These are phyloP conservation scores for Fusarium torulosum DNA, from an alignment of 2,329 filamentous ascomycete species.

Conservation along the genomic window DNA sequence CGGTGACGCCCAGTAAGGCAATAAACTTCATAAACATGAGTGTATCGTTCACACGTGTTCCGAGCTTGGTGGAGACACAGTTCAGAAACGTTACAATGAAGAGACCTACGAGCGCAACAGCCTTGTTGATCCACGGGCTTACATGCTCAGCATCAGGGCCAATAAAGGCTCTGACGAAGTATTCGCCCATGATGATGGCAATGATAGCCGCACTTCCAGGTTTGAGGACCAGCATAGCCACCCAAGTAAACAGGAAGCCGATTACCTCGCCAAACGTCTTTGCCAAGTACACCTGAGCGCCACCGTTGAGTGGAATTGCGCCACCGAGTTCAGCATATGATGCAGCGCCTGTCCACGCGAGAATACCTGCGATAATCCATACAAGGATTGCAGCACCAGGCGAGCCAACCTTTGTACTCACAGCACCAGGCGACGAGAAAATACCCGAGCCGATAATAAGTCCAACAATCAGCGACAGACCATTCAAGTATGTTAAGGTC, in stretches of 20 bases:
- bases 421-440: constrained; percentile 93
- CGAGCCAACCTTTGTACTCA: constrained; percentile 91
- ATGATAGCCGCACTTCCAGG: constrained; percentile 95
- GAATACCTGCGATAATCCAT: constrained; percentile 89
- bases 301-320: constrained; percentile 94
- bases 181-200: constrained; percentile 97
- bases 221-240: constrained; percentile 92
- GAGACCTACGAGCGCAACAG: constrained; percentile 82
- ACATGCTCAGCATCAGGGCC: constrained; percentile 86
- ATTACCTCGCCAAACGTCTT: constrained; percentile 96
- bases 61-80: constrained; percentile 89
- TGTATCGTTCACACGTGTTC: constrained; percentile 86
- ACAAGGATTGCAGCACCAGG: constrained; percentile 91
- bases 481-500: constrained; percentile 94
- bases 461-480: constrained; percentile 89
- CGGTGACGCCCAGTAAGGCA: constrained; percentile 85
- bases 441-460: constrained; percentile 97
- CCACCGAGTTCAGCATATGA: constrained; percentile 97
- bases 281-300: constrained; percentile 90
- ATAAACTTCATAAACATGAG: constrained; percentile 99
- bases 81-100: constrained; percentile 85
- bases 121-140: constrained; percentile 91
- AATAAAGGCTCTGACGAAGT: constrained; percentile 87
- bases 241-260: constrained; percentile 97
- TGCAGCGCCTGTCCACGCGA: constrained; percentile 95